Evolutionary conservation across 2,329 filamentous ascomycete genomes (phyloP).

Genomic region (Immersiporthe knoxdaviesiana): DNA sequence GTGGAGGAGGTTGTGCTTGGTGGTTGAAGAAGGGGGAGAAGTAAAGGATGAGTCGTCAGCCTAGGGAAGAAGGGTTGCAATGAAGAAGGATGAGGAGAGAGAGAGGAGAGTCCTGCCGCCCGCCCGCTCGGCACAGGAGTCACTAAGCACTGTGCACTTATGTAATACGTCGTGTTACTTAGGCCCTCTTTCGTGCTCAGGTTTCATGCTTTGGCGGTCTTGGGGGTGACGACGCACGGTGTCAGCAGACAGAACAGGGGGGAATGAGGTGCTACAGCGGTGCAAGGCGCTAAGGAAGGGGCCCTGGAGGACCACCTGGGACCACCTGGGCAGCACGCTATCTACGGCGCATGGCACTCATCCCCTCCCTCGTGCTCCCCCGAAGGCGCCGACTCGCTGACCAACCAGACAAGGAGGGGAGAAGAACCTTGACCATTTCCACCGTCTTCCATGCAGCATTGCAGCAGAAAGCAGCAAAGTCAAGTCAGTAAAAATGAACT

Average conservation of each 20-base stretch:
- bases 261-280: too few species aligned
- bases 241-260: conserved; percentile 7
- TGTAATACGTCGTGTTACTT: too few species aligned
- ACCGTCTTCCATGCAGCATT: not conserved
- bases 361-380: too few species aligned
- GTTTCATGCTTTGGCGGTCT: not conserved
- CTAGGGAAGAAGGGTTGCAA: conserved; percentile 7
- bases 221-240: not conserved
- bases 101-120: not conserved
- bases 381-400: not conserved
- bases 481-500: too few species aligned
- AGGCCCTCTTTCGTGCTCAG: not conserved
- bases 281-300: not conserved
- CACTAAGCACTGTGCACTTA: too few species aligned
- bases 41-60: conserved; percentile 13
- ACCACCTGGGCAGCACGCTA: not conserved
- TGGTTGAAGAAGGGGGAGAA: not conserved
- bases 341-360: not conserved
- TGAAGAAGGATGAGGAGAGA: conserved; percentile 6
- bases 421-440: not conserved
- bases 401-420: not conserved
- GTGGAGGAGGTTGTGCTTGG: not conserved
- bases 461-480: not conserved
- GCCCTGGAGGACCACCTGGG: not conserved
- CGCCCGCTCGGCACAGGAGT: not conserved